Evolutionary conservation across 345 rosid species (phyloP).

Genomic region (Eucalyptus cloeziana): DNA sequence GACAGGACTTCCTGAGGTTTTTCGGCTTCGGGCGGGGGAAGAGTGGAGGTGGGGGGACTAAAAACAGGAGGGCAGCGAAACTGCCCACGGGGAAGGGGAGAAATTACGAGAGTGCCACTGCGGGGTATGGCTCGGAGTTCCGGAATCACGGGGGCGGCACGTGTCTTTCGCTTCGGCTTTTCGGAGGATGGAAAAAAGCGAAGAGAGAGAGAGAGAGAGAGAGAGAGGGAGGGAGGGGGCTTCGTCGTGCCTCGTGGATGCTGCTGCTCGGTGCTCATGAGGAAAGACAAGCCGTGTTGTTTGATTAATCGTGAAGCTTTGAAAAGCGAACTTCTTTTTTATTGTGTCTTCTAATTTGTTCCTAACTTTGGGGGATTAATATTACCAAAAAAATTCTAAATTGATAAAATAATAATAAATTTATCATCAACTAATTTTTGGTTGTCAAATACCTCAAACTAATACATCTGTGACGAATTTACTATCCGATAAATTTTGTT

Average conservation of each 20-base stretch:
- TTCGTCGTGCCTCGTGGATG: not conserved
- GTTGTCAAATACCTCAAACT: rapidly evolving
- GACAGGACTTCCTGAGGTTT: not conserved
- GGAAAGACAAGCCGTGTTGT: not conserved
- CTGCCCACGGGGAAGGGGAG: rapidly evolving
- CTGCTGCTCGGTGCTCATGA: not conserved
- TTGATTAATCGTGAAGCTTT: not conserved
- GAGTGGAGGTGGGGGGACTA: not conserved
- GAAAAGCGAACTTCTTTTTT: not conserved
- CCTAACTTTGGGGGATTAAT: too few species aligned
- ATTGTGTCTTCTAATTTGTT: not conserved
- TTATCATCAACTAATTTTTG: rapidly evolving
- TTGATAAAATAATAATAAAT: too few species aligned
- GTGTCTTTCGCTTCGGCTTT: not conserved
- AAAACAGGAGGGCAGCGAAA: not conserved
- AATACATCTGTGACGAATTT: rapidly evolving
- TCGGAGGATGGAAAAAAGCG: not conserved
- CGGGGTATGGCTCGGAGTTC: not conserved
- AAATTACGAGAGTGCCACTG: not conserved
- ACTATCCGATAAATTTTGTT: rapidly evolving
- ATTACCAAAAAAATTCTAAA: too few species aligned
- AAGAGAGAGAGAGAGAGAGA: not conserved
- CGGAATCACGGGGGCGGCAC: not conserved
- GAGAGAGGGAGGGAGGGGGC: not conserved
- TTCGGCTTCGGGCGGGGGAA: not conserved